phyloP scores from a whole-genome alignment of 176 grass and related monocot genomes.

The Triticum turgidum region DNA sequence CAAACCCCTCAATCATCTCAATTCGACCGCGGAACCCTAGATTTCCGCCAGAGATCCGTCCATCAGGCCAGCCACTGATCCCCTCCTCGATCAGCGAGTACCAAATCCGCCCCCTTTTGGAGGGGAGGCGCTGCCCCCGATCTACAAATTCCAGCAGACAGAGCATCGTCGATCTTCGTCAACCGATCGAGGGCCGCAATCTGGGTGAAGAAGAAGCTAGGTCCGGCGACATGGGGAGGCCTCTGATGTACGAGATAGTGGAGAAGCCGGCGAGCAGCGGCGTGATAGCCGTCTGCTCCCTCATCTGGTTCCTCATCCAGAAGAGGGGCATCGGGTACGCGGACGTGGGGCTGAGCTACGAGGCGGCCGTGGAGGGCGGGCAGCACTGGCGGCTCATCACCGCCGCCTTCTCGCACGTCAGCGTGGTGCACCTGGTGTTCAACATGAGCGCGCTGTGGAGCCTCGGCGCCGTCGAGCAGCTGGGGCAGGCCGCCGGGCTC shows the following conservation, averaged over 20 bases:
- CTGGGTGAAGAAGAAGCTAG: not conserved
- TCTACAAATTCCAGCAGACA: not conserved
- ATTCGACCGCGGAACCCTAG: conserved; percentile 12
- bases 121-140: not conserved
- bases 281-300: conserved; percentile 74
- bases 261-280: conserved; percentile 88
- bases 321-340: conserved; percentile 77
- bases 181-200: not conserved
- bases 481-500: conserved; percentile 52
- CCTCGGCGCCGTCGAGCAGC: conserved; percentile 72
- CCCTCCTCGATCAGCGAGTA: not conserved
- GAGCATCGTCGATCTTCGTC: not conserved
- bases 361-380: conserved; percentile 59
- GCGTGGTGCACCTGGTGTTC: conserved; percentile 86
- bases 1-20: not conserved
- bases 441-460: conserved; percentile 99
- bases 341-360: conserved; percentile 94
- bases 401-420: conserved; percentile 91
- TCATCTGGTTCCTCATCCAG: conserved; percentile 97
- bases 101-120: conserved; percentile 5
- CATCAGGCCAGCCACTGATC: not conserved
- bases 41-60: not conserved
- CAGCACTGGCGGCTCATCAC: conserved; percentile 94
- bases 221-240: conserved; percentile 63
- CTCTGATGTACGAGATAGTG: conserved; percentile 80